Base-by-base conservation (phyloP, 352 stramenopile genomes). In the Globisporangium spiculum region DNA sequence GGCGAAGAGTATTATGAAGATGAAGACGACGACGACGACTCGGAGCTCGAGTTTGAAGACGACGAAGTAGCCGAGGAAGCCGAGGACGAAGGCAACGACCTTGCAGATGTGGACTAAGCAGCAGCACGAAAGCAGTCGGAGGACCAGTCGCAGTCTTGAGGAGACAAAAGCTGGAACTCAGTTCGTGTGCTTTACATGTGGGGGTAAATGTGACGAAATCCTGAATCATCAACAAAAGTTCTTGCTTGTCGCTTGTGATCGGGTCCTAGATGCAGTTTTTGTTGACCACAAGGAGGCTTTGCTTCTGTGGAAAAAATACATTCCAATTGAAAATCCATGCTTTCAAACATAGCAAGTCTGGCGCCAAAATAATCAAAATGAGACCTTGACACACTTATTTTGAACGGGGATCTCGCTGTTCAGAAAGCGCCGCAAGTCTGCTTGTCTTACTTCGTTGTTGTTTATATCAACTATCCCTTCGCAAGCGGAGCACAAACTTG, bases 31-130 rank as follows among this genome's bases (percentile, higher is more conserved):
- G 30, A 24, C 22, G 22, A 32, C 30, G 60, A 65, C 10, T 32
- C 34, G 24, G 46, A 61, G 46, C 22, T 52, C 3, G 70, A 74
- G 18, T 46, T 38, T 18, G 65, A 62, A 16, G 67, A 74, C 36
- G 65, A 67, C 46, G 69, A 75, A 16, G 52, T 75, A 0, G 50
- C 30, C 16, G 41, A 67, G 14, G 18, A 58, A 18, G 22, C 5
- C 14, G 54, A 18, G 4, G n/a, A n/a, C 46, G n/a, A 50, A 8
- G 30, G 53, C 26, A 57, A 50, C 18, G 8, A 50, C 26, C 46
- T 55, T 18, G n/a, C 22, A 10, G 55, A 55, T 22, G 7, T 63
- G 34, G 24, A 60, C 14, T 30, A 61, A 46, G 24, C 38, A 46
- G 24, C 38, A 46, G 24, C 12, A 41, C 7, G 44, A 52, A 52